These are phyloP conservation scores for Rhodosporidiobolus odoratus DNA, from an alignment of 768 basidiomycete genomes.

Conservation along the genomic window DNA sequence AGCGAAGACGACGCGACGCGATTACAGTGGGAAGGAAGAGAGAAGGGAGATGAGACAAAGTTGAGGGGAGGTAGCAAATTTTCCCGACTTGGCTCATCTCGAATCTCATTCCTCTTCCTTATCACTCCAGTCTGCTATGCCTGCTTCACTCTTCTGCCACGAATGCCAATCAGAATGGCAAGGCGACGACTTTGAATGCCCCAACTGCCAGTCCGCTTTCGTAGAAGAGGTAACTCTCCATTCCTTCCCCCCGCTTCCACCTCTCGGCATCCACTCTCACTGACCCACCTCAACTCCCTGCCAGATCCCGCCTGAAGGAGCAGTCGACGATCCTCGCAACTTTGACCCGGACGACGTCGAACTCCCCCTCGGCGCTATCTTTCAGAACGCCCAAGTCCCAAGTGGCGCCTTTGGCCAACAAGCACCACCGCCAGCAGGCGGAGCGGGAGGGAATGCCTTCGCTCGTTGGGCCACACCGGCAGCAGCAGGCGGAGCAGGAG, in stretches of 20 bases:
- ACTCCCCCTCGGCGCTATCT: too few relatives aligned
- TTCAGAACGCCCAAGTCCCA: neutral
- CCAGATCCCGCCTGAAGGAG: conserved; percentile 3
- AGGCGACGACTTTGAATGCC: neutral
- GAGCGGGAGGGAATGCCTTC: neutral
- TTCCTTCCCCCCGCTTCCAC: neutral
- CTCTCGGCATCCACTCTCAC: neutral
- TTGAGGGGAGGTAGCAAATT: too few relatives aligned
- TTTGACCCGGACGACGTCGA: conserved; percentile 33
- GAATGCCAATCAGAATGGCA: neutral
- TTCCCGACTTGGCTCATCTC: too few relatives aligned
- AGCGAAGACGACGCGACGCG: too few relatives aligned
- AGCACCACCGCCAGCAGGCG: too few relatives aligned
- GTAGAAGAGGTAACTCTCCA: conserved; percentile 10
- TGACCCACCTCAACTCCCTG: neutral
- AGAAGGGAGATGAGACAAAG: too few relatives aligned
- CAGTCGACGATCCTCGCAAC: conserved; percentile 30
- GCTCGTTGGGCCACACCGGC: neutral
- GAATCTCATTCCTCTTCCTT: too few relatives aligned
- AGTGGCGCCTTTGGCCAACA: neutral
- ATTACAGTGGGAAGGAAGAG: too few relatives aligned
- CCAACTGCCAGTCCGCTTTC: conserved; percentile 4
- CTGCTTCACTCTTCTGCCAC: conserved; percentile 5
- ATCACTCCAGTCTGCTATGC: too few relatives aligned
- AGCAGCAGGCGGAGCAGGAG: neutral